phyloP scores from a whole-genome alignment of 768 basidiomycete genomes.

The Lentinula sp. region DNA sequence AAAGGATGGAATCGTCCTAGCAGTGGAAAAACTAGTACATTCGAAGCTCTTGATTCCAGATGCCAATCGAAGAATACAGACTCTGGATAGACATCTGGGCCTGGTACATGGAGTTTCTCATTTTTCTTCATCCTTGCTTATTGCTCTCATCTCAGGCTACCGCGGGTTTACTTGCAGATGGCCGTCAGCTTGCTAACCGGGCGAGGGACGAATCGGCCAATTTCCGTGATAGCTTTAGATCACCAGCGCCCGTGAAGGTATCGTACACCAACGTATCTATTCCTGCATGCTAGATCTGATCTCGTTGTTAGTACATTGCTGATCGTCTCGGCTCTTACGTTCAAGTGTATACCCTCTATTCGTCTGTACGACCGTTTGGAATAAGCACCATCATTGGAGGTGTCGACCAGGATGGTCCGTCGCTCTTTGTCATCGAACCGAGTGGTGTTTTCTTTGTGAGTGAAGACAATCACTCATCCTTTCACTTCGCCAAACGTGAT shows the following conservation, averaged over 20 bases:
- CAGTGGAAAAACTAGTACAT: constrained; percentile 97
- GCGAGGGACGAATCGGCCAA: constrained; percentile 80
- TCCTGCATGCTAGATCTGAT: not conserved
- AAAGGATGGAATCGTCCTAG: constrained; percentile 91
- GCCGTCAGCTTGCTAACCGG: constrained; percentile 77
- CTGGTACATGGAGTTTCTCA: constrained; percentile 44
- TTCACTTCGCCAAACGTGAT: not conserved
- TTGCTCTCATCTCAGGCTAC: constrained; percentile 57
- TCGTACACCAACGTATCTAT: constrained; percentile 7
- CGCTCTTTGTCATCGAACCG: constrained; percentile 88
- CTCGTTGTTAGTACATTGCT: constrained; percentile 29
- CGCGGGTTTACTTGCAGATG: constrained; percentile 90
- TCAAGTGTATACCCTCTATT: constrained; percentile 96
- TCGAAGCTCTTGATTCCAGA: constrained; percentile 93
- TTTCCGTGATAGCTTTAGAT: constrained; percentile 67
- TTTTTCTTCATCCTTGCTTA: not conserved
- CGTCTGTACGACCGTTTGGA: constrained; percentile 95
- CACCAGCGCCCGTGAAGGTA: constrained; percentile 78
- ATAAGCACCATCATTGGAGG: constrained; percentile 89
- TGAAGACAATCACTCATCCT: constrained; percentile 9
- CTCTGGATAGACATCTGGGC: constrained; percentile 90
- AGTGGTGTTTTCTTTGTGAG: constrained; percentile 87
- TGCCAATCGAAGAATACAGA: constrained; percentile 89
- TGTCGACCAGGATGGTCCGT: constrained; percentile 84
- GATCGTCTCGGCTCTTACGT: constrained; percentile 86